These are phyloP conservation scores for Neocatenulostroma microsporum DNA, from an alignment of 2,329 filamentous ascomycete genomes.

Conservation along the genomic window DNA sequence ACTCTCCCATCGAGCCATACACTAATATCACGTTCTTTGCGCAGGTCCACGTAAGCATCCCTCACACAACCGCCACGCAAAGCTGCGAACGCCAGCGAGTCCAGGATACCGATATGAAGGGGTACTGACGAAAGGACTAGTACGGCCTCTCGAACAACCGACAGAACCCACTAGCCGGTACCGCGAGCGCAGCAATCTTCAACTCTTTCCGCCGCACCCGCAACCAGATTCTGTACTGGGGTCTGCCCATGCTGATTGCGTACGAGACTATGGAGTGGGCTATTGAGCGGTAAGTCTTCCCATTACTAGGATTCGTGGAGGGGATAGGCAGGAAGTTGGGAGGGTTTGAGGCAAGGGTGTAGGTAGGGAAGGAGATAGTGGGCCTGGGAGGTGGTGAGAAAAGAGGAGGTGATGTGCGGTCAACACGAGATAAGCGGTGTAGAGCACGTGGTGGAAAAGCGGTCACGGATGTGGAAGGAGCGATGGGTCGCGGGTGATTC, in stretches of 20 bases:
- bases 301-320: background rate
- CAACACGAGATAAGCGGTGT: too few species aligned
- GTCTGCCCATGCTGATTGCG: slow-evolving; percentile 66
- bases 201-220: slow-evolving; percentile 86
- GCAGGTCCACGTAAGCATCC: too few species aligned
- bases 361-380: too few species aligned
- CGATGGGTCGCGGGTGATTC: background rate
- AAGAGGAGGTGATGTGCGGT: background rate
- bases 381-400: background rate
- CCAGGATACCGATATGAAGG: too few species aligned
- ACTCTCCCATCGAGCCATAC: too few species aligned
- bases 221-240: slow-evolving; percentile 80
- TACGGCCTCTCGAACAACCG: slow-evolving; percentile 82
- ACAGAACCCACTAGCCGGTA: slow-evolving; percentile 76
- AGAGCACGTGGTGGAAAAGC: too few species aligned
- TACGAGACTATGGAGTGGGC: slow-evolving; percentile 90
- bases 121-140: too few species aligned
- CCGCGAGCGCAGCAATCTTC: slow-evolving; percentile 77
- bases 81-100: too few species aligned
- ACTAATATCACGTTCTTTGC: too few species aligned
- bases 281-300: slow-evolving; percentile 65
- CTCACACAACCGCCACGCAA: too few species aligned
- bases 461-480: too few species aligned
- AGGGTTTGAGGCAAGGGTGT: background rate
- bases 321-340: background rate